These are phyloP conservation scores for Cutaneotrichosporon arboriforme DNA, from an alignment of 1,284 basidiomycete species.

Conservation along the genomic window DNA sequence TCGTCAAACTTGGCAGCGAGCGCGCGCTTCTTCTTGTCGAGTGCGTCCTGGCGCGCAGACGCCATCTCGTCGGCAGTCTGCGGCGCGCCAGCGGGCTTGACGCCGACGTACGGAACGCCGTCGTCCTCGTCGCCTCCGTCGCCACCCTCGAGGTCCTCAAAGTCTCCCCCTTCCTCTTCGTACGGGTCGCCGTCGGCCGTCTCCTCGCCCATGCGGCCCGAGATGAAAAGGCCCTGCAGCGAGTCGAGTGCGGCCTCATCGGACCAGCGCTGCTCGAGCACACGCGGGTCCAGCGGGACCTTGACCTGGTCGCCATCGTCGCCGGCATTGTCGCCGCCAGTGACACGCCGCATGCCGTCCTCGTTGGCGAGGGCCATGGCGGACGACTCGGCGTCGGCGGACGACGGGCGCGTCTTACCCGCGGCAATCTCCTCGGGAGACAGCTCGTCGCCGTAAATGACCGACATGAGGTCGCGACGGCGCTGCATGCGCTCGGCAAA, in stretches of 20 bases:
- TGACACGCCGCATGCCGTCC: slow-evolving; percentile 66
- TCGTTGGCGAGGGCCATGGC: slow-evolving; percentile 49
- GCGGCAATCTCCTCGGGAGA: slow-evolving; percentile 66
- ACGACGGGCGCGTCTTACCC: slow-evolving; percentile 46
- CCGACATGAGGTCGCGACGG: slow-evolving; percentile 70
- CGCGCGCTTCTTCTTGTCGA: slow-evolving; percentile 81
- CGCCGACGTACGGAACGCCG: slow-evolving; percentile 44
- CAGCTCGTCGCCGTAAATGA: slow-evolving; percentile 72
- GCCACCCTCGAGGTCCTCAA: slow-evolving; percentile 53
- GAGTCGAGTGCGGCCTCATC: slow-evolving; percentile 79
- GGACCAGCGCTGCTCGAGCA: slow-evolving; percentile 66
- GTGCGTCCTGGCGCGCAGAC: slow-evolving; percentile 54
- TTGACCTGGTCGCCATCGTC: slow-evolving; percentile 70
- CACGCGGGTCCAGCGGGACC: slow-evolving; percentile 52
- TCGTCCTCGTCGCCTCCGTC: slow-evolving; percentile 52
- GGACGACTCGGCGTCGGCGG: slow-evolving; percentile 42
- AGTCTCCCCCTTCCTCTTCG: slow-evolving; percentile 51
- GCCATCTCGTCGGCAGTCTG: slow-evolving; percentile 36
- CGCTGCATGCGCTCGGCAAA: slow-evolving; percentile 52
- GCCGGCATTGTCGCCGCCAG: slow-evolving; percentile 41
- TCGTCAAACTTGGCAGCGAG: slow-evolving; percentile 95
- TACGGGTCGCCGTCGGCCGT: slow-evolving; percentile 47
- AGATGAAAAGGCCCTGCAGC: slow-evolving; percentile 86
- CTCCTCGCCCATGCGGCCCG: slow-evolving; percentile 54
- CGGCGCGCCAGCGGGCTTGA: slow-evolving; percentile 27